These are phyloP conservation scores for Exophiala sideris DNA, from an alignment of 2,329 filamentous ascomycete genomes.

Conservation along the genomic window DNA sequence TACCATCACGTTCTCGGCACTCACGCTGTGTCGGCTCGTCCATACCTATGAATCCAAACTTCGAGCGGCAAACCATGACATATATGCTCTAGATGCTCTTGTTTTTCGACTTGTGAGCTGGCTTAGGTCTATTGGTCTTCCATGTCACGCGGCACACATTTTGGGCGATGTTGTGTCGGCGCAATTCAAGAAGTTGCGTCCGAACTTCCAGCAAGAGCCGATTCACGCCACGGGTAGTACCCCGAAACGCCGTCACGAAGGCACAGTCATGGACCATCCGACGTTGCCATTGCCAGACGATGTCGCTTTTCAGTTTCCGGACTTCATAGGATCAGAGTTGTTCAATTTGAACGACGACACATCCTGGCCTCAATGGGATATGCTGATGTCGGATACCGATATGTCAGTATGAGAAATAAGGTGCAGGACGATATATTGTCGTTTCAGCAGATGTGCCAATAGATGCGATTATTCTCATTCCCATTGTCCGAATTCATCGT, in stretches of 20 bases:
- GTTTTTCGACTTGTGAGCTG: slow-evolving; percentile 38
- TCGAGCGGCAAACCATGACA: slow-evolving; percentile 30
- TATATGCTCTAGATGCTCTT: slow-evolving; percentile 35
- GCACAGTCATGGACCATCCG: neutral
- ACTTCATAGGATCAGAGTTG: slow-evolving; percentile 1
- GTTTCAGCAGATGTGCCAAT: too few relatives aligned
- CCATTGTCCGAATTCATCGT: too few relatives aligned
- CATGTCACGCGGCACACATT: slow-evolving; percentile 42
- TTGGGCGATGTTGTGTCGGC: slow-evolving; percentile 39
- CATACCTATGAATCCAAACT: slow-evolving; percentile 38
- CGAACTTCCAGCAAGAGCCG: slow-evolving; percentile 29
- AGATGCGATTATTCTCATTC: too few relatives aligned
- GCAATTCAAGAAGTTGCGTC: slow-evolving; percentile 37
- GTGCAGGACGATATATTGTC: too few relatives aligned
- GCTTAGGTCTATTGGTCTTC: slow-evolving; percentile 42
- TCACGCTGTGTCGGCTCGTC: slow-evolving; percentile 39
- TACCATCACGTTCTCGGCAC: slow-evolving; percentile 46
- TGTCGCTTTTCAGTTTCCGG: neutral
- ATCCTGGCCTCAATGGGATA: slow-evolving; percentile 1
- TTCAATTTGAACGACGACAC: neutral
- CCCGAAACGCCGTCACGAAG: neutral
- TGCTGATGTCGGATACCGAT: neutral
- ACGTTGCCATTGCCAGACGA: neutral
- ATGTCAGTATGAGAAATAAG: neutral
- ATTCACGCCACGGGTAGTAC: neutral